Conservation (phyloP, 805 yeast species). For the Candida piceae region DNA sequence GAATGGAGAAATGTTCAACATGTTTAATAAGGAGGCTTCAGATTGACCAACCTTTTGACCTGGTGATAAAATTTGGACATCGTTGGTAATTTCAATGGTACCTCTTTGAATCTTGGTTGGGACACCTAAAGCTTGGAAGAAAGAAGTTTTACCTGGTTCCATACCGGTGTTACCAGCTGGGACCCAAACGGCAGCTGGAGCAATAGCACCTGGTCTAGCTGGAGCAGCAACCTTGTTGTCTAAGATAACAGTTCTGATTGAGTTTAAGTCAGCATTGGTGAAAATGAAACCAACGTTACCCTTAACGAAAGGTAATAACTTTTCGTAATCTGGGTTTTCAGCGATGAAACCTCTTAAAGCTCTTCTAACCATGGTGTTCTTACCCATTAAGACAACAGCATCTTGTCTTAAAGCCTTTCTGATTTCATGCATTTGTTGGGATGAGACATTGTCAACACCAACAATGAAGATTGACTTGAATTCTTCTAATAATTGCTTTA, state of each 20-base stretch:
- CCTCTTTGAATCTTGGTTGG: slow-evolving; percentile 99
- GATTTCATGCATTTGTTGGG: slow-evolving; percentile 99
- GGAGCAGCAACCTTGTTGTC: slow-evolving; percentile 99
- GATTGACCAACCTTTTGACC: slow-evolving; percentile 95
- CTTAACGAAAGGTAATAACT: slow-evolving; percentile 86
- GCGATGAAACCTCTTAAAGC: slow-evolving; percentile 94
- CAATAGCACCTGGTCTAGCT: slow-evolving; percentile 99
- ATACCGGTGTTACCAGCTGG: slow-evolving; percentile 99
- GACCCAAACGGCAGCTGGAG: slow-evolving; percentile 96
- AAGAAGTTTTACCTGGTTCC: slow-evolving; percentile 99
- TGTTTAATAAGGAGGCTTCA: slow-evolving; percentile 97
- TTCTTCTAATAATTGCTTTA: slow-evolving; percentile 92
- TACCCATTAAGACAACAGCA: slow-evolving; percentile 98
- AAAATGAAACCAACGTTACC: slow-evolving; percentile 99
- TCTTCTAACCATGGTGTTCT: slow-evolving; percentile 99
- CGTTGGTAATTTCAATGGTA: slow-evolving; percentile 98
- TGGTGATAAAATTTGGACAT: slow-evolving; percentile 89
- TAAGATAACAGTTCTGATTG: slow-evolving; percentile 81
- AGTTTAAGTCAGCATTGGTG: slow-evolving; percentile 94
- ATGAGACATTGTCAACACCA: slow-evolving; percentile 99
- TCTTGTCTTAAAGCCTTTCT: slow-evolving; percentile 94
- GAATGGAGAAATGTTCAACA: slow-evolving; percentile 99
- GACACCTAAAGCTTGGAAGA: slow-evolving; percentile 99
- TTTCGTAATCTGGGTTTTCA: slow-evolving; percentile 96
- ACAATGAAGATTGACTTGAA: slow-evolving; percentile 98